Percentiles rank a stretch among this genome's conserved stretches.
phyloP scores from a whole-genome alignment of 2,329 filamentous ascomycete species.

The Aspergillus pseudonomiae region DNA sequence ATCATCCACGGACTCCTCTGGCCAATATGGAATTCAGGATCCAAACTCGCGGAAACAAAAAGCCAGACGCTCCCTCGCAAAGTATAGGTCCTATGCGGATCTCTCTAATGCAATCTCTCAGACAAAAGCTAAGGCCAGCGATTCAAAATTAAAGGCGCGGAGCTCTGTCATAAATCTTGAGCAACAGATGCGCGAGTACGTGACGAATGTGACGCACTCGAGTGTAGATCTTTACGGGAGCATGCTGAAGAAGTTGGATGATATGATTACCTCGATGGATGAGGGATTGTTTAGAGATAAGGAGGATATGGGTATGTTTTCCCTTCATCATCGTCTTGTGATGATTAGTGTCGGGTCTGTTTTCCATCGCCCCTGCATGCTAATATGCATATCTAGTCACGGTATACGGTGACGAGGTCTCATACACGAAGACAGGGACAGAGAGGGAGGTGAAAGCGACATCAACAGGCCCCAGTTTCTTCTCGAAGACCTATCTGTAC shows the following conservation, averaged over 20 bases:
- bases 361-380: not conserved
- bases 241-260: constrained; percentile 65
- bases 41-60: not conserved
- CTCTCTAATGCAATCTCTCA: constrained; percentile 18
- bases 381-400: not conserved
- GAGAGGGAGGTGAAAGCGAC: not conserved
- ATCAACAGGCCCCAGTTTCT: constrained; percentile 54
- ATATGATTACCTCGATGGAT: constrained; percentile 73
- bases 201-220: constrained; percentile 13
- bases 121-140: constrained; percentile 22
- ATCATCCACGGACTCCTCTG: not conserved
- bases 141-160: constrained; percentile 13
- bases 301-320: constrained; percentile 36
- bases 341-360: too few relatives aligned
- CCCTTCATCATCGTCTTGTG: too few relatives aligned
- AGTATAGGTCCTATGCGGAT: constrained; percentile 10
- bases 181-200: constrained; percentile 45
- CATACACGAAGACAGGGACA: not conserved
- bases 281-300: constrained; percentile 58
- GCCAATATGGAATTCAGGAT: not conserved
- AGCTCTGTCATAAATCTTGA: constrained; percentile 22
- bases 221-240: constrained; percentile 54
- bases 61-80: not conserved
- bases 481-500: constrained; percentile 77
- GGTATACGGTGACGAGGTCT: not conserved